A percentile compares a stretch with the other conserved stretches of the same genome.
Evolutionary conservation across 176 grass and related monocot species (phyloP).

Genomic region (Carex parvula): DNA sequence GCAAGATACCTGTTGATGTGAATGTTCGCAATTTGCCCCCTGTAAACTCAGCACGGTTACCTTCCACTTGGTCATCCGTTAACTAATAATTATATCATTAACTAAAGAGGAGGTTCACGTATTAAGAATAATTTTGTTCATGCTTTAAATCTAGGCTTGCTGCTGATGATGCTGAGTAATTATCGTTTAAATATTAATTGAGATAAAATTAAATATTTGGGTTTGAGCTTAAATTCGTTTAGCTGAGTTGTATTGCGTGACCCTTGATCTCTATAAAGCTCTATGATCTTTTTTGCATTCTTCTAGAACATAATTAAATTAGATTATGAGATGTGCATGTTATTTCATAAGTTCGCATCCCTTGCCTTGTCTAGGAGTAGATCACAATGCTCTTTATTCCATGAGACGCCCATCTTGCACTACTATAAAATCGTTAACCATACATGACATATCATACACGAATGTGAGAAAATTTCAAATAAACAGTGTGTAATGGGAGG

Average conservation of each 20-base stretch:
- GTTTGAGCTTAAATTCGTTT: background rate
- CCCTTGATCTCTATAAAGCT: background rate
- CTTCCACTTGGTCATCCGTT: constrained; percentile 55
- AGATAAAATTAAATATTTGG: background rate
- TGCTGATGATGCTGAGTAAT: background rate
- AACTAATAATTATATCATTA: background rate
- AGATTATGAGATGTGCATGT: background rate
- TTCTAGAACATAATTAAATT: background rate
- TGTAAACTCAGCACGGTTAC: constrained; percentile 51
- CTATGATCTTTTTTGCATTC: background rate
- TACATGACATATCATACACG: too few species aligned
- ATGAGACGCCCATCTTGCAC: too few species aligned
- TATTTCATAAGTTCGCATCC: background rate
- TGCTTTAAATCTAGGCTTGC: background rate
- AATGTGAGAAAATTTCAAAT: too few species aligned
- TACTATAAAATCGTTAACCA: too few species aligned
- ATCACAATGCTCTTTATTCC: too few species aligned
- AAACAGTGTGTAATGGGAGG: too few species aligned
- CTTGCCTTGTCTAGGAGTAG: too few species aligned
- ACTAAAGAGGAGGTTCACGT: background rate
- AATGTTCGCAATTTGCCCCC: constrained; percentile 57
- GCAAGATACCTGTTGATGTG: constrained; percentile 69
- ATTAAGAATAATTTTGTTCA: background rate
- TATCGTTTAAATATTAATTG: too few species aligned
- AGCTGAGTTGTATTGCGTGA: background rate